These are phyloP conservation scores for Penicillium lividum DNA, from an alignment of 495 filamentous ascomycete genomes.

Conservation along the genomic window DNA sequence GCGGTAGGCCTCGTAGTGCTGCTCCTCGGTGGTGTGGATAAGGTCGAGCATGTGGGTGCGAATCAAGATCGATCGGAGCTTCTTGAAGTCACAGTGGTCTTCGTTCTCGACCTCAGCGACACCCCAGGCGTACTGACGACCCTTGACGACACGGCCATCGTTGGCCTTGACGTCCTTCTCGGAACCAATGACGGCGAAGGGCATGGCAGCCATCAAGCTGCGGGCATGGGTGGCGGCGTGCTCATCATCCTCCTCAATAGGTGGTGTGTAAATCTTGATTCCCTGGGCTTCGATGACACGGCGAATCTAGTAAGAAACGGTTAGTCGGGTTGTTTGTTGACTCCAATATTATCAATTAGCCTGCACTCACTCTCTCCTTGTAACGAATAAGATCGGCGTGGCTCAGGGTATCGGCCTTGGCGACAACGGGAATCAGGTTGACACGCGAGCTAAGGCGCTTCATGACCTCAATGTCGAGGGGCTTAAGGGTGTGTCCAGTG, in stretches of 20 bases:
- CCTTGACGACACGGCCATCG: slow-evolving; percentile 95
- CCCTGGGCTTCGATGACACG: slow-evolving; percentile 95
- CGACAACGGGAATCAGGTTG: slow-evolving; percentile 96
- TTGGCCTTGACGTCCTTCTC: slow-evolving; percentile 98
- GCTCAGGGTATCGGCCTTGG: slow-evolving; percentile 97
- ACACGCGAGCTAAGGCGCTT: slow-evolving; percentile 96
- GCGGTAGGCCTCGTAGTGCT: slow-evolving; percentile 98
- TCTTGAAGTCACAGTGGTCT: slow-evolving; percentile 99
- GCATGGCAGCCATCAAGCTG: slow-evolving; percentile 93
- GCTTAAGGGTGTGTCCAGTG: slow-evolving; percentile 97
- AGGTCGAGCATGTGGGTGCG: slow-evolving; percentile 99
- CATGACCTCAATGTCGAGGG: slow-evolving; percentile 99
- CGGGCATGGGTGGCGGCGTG: slow-evolving; percentile 90
- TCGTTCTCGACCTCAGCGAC: slow-evolving; percentile 99
- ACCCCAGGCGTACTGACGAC: slow-evolving; percentile 98
- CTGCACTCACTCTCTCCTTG: slow-evolving; percentile 76
- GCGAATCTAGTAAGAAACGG: slow-evolving; percentile 63
- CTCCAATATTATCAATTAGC: neutral
- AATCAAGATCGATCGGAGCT: slow-evolving; percentile 97
- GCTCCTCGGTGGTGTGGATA: slow-evolving; percentile 98
- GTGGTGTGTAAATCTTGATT: slow-evolving; percentile 99
- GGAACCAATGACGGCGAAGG: slow-evolving; percentile 96
- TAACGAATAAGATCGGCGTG: slow-evolving; percentile 86
- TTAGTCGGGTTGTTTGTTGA: slow-evolving; percentile 1
- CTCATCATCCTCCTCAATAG: slow-evolving; percentile 97